Evolutionary conservation across 306 rosid species (phyloP).

Genomic region (Sechiopsis laciniata): DNA sequence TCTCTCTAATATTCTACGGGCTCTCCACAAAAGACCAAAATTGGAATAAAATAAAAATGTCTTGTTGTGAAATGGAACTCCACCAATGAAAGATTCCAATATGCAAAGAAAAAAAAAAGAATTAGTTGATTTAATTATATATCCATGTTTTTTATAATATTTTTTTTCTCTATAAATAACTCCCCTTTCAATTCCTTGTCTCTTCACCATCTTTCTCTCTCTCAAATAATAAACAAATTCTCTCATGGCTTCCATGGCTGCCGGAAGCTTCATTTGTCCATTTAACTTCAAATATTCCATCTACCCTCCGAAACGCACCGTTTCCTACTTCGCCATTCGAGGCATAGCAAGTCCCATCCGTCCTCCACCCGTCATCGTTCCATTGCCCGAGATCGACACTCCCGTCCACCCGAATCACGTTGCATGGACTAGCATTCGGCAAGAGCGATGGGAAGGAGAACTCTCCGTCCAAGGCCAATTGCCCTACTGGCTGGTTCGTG

Average conservation of each 20-base stretch:
- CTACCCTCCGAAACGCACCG: constrained; percentile 17
- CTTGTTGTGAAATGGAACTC: constrained; percentile 50
- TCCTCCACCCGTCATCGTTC: constrained; percentile 36
- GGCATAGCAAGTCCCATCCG: constrained; percentile 50
- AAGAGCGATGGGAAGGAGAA: constrained; percentile 92
- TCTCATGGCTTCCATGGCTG: constrained; percentile 14
- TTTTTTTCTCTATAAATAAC: not conserved
- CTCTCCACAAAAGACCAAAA: no score
- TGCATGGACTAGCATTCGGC: constrained; percentile 89
- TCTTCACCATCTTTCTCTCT: not conserved
- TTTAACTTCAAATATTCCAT: not conserved
- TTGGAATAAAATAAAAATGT: constrained; percentile 23
- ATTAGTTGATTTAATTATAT: not conserved
- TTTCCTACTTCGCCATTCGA: constrained; percentile 30
- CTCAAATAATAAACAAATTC: not conserved
- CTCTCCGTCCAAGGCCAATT: constrained; percentile 60
- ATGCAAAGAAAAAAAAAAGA: not conserved
- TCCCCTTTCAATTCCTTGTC: not conserved
- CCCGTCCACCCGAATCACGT: constrained; percentile 40
- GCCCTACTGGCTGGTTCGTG: constrained; percentile 71
- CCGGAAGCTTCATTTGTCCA: constrained; percentile 7
- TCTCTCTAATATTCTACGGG: no score
- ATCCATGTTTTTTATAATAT: not conserved
- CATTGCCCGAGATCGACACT: constrained; percentile 22
- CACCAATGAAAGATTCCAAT: constrained; percentile 47